Conservation (phyloP, 169 alveolate genomes). For the Besnoitia besnoiti region DNA sequence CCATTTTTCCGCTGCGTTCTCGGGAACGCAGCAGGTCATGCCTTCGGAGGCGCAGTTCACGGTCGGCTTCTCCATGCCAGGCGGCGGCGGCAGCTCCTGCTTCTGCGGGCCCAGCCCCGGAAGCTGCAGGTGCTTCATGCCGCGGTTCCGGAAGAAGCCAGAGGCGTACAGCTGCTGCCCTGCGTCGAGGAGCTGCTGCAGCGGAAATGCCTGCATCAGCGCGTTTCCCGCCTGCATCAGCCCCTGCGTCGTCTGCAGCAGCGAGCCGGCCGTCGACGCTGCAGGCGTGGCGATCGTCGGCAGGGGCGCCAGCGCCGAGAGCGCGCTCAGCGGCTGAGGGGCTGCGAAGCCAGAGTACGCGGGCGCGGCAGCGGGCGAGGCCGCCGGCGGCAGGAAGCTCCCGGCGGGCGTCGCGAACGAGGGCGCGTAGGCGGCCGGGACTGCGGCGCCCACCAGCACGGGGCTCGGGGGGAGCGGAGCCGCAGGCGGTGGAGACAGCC, state of each 20-base stretch:
- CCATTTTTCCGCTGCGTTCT: slow-evolving; percentile 73
- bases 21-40: slow-evolving; percentile 79
- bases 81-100: slow-evolving; percentile 74
- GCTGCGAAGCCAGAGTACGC: background rate
- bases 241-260: slow-evolving; percentile 35
- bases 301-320: slow-evolving; percentile 35
- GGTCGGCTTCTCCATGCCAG: slow-evolving; percentile 73
- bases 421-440: background rate
- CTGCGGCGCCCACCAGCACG: background rate
- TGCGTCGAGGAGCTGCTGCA: slow-evolving; percentile 43
- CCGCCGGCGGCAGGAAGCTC: background rate
- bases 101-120: slow-evolving; percentile 52
- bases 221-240: slow-evolving; percentile 37
- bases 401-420: no score
- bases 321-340: background rate
- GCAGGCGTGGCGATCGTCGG: slow-evolving; percentile 32
- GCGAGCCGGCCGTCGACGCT: slow-evolving; percentile 27
- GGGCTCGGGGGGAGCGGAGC: no score
- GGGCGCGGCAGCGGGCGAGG: background rate
- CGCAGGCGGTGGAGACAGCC: no score
- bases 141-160: slow-evolving; percentile 55
- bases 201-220: slow-evolving; percentile 49
- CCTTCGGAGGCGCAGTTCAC: slow-evolving; percentile 74
- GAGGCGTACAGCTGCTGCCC: slow-evolving; percentile 49
- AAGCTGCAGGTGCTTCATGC: slow-evolving; percentile 31